These are phyloP conservation scores for Triadica sebifera DNA, from an alignment of 345 rosid genomes.

Conservation along the genomic window DNA sequence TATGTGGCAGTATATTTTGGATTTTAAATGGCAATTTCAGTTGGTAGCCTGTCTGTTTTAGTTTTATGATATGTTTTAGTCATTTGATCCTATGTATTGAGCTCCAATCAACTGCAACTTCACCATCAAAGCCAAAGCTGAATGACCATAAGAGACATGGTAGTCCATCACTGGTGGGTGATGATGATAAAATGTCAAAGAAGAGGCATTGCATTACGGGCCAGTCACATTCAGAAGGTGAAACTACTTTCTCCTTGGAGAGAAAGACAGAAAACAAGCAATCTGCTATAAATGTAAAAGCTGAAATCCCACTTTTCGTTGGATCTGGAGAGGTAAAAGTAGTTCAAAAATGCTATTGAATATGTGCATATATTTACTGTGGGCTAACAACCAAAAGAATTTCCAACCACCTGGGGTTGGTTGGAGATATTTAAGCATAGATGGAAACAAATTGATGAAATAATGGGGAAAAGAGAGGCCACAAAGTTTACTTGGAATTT, in stretches of 20 bases:
- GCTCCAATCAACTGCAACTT: conserved; percentile 47
- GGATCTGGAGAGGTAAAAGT: conserved; percentile 45
- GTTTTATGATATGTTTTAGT: conserved; percentile 7
- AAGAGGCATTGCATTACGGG: conserved; percentile 45
- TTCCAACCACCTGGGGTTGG: conserved; percentile 33
- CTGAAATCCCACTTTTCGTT: conserved; percentile 24
- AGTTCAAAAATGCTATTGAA: conserved; percentile 6
- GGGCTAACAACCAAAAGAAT: conserved; percentile 41
- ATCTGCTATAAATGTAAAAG: conserved; percentile 35
- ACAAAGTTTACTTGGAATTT: conserved; percentile 87
- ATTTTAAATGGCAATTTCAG: not conserved
- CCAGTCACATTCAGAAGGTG: conserved; percentile 30
- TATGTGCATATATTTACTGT: conserved; percentile 44
- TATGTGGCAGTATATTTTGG: not conserved
- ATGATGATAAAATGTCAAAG: conserved; percentile 41
- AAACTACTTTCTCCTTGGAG: conserved; percentile 26
- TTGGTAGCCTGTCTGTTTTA: conserved; percentile 4
- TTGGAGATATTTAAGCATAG: conserved; percentile 50
- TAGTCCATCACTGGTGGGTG: conserved; percentile 39
- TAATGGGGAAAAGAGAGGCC: conserved; percentile 60
- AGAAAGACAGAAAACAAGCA: conserved; percentile 42
- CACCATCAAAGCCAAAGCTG: conserved; percentile 41
- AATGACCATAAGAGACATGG: conserved; percentile 54
- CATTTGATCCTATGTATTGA: conserved; percentile 44
- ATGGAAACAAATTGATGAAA: conserved; percentile 71